Evolutionary conservation across 164 flowering plant genomes (phyloP).

Genomic region (Stephania cephalantha): DNA sequence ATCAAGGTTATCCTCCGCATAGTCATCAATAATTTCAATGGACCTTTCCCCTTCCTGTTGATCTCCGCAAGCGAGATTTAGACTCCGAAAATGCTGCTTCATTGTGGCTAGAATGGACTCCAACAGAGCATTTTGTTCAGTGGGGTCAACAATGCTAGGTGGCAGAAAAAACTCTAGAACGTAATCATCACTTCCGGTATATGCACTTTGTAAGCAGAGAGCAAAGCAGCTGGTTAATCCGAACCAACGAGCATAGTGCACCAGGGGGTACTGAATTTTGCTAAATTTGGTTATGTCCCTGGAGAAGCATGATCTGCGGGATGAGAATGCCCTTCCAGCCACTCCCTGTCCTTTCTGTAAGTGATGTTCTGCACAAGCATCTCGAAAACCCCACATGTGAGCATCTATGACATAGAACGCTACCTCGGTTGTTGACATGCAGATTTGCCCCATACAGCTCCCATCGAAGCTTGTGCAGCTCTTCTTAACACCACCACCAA

Average conservation of each 20-base stretch:
- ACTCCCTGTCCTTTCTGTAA: constrained; percentile 90
- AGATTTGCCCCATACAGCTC: constrained; percentile 83
- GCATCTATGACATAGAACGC: constrained; percentile 88
- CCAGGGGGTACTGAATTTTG: constrained; percentile 87
- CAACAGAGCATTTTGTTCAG: constrained; percentile 53
- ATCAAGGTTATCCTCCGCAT: constrained; percentile 26
- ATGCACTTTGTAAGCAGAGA: constrained; percentile 61
- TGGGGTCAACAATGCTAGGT: constrained; percentile 33
- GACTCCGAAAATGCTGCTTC: constrained; percentile 62
- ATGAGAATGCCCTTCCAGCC: constrained; percentile 75
- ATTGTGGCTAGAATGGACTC: constrained; percentile 55
- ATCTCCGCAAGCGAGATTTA: constrained; percentile 55
- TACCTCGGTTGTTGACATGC: constrained; percentile 92
- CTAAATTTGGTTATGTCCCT: constrained; percentile 61
- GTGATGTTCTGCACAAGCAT: constrained; percentile 96
- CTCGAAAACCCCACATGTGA: constrained; percentile 91
- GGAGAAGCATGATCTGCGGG: constrained; percentile 62
- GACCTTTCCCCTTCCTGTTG: constrained; percentile 40
- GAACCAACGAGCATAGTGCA: constrained; percentile 93
- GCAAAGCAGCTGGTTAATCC: constrained; percentile 69
- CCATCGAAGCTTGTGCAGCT: constrained; percentile 92
- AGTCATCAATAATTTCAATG: constrained; percentile 48
- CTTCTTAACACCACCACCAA: constrained; percentile 81
- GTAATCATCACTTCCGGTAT: constrained; percentile 83
- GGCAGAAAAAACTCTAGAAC: constrained; percentile 90